Percentiles rank a stretch among this genome's conserved stretches.
These are phyloP conservation scores for Backusella sp. DNA, from an alignment of 192 early-diverging fungal species.

Conservation along the genomic window DNA sequence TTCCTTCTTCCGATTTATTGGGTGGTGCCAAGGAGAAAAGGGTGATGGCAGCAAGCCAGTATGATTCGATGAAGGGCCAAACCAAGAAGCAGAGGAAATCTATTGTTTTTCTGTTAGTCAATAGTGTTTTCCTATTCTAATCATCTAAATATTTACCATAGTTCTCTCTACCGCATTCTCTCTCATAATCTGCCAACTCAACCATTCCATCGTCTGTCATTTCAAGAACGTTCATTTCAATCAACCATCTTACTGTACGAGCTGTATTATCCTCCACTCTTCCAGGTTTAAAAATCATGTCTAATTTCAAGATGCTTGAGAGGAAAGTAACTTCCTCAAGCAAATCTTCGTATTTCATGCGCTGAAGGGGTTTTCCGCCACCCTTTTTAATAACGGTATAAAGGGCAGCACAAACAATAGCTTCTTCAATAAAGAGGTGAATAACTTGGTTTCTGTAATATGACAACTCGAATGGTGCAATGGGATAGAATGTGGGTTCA, in stretches of 20 bases:
- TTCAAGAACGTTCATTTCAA: slow-evolving; percentile 48
- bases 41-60: slow-evolving; percentile 68
- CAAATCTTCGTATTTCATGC: slow-evolving; percentile 54
- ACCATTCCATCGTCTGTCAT: slow-evolving; percentile 46
- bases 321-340: slow-evolving; percentile 70
- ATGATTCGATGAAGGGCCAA: slow-evolving; percentile 89
- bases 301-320: slow-evolving; percentile 71
- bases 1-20: slow-evolving; percentile 1
- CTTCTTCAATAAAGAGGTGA: slow-evolving; percentile 58
- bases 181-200: slow-evolving; percentile 49
- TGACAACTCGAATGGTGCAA: slow-evolving; percentile 79
- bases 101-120: slow-evolving; percentile 17
- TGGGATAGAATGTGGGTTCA: slow-evolving; percentile 79
- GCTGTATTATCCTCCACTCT: slow-evolving; percentile 66
- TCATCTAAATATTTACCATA: slow-evolving; percentile 44
- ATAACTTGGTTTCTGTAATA: slow-evolving; percentile 86
- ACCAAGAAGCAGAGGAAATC: slow-evolving; percentile 83
- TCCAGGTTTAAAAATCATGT: slow-evolving; percentile 79
- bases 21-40: slow-evolving; percentile 43
- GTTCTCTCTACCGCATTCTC: slow-evolving; percentile 56
- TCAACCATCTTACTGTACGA: slow-evolving; percentile 58
- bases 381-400: slow-evolving; percentile 79
- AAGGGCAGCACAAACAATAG: slow-evolving; percentile 71
- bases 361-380: slow-evolving; percentile 65
- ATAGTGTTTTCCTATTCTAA: neutral